A percentile compares a stretch with the other conserved stretches of the same genome.
Conservation (phyloP, 1,284 basidiomycete species). For the Peniophora sp. region DNA sequence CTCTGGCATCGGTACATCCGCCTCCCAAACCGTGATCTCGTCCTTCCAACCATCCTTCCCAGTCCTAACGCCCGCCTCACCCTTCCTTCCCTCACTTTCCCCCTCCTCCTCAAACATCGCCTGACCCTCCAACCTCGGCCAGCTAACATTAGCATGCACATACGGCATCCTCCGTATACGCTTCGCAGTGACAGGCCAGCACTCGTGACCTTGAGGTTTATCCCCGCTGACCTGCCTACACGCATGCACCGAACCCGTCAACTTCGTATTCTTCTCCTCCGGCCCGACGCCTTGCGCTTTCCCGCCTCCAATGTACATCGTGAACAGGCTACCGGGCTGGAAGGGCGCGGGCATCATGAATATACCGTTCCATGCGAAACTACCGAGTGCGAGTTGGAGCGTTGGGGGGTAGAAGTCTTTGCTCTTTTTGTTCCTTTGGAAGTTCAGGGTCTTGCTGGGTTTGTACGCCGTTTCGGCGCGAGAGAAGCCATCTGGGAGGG, state of each 20-base stretch:
- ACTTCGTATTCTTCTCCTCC: not conserved
- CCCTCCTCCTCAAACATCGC: slow-evolving; percentile 47
- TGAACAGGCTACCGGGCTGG: not conserved
- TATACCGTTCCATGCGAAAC: not conserved
- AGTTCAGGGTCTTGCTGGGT: not conserved
- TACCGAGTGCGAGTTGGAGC: not conserved
- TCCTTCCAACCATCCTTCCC: too few species aligned
- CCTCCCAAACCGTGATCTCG: slow-evolving; percentile 44
- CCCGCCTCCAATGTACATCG: not conserved
- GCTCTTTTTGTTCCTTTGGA: not conserved
- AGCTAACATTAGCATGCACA: slow-evolving; percentile 29
- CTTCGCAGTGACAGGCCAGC: slow-evolving; percentile 23
- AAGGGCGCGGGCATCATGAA: not conserved
- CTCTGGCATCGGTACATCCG: slow-evolving; percentile 25
- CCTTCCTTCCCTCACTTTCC: slow-evolving; percentile 52
- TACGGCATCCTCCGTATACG: slow-evolving; percentile 38
- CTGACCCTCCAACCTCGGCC: slow-evolving; percentile 43
- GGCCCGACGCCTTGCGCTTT: not conserved
- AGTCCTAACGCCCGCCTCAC: slow-evolving; percentile 52
- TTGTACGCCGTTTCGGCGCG: not conserved
- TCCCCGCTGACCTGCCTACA: not conserved
- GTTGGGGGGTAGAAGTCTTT: not conserved
- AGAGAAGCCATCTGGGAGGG: slow-evolving; percentile 50
- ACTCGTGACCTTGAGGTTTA: not conserved
- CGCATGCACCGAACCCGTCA: not conserved